These are phyloP conservation scores for Puccinia novopanici DNA, from an alignment of 1,284 basidiomycete genomes.

Conservation along the genomic window DNA sequence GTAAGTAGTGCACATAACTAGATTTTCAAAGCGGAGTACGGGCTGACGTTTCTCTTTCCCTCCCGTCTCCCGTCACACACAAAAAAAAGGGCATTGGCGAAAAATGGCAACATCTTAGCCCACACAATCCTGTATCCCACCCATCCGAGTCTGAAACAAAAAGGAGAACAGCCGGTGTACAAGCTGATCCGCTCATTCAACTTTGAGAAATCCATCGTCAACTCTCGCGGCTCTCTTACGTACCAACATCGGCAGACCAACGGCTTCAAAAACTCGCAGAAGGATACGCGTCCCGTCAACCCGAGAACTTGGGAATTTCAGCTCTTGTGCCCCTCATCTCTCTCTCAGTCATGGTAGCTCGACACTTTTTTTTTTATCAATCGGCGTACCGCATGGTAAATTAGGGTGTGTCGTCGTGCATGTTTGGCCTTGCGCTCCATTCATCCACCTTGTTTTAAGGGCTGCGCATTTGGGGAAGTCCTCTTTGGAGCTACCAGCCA, in stretches of 20 bases:
- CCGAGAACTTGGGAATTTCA: slow-evolving; percentile 35
- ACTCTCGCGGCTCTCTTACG: slow-evolving; percentile 55
- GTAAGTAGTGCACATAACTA: background rate
- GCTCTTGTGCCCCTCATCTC: background rate
- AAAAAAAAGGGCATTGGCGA: slow-evolving; percentile 65
- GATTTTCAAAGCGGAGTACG: slow-evolving; percentile 55
- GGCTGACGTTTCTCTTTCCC: slow-evolving; percentile 59
- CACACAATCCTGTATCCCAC: slow-evolving; percentile 59
- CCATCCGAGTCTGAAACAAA: slow-evolving; percentile 53
- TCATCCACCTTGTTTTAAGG: no score
- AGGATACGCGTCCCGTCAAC: slow-evolving; percentile 2
- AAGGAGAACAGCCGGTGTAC: slow-evolving; percentile 68
- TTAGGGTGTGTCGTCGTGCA: no score
- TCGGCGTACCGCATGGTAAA: no score
- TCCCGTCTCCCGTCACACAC: slow-evolving; percentile 54
- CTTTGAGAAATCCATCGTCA: slow-evolving; percentile 68
- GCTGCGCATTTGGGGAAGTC: no score
- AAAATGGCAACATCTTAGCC: slow-evolving; percentile 66
- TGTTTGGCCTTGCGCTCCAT: no score
- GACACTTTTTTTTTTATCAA: no score
- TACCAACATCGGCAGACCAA: slow-evolving; percentile 91
- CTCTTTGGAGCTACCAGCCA: no score
- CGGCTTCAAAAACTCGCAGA: slow-evolving; percentile 63
- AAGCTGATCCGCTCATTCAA: slow-evolving; percentile 76
- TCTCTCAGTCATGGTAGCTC: background rate